These are phyloP conservation scores for Plasmodium vivax DNA, from an alignment of 169 alveolate genomes.

Conservation along the genomic window DNA sequence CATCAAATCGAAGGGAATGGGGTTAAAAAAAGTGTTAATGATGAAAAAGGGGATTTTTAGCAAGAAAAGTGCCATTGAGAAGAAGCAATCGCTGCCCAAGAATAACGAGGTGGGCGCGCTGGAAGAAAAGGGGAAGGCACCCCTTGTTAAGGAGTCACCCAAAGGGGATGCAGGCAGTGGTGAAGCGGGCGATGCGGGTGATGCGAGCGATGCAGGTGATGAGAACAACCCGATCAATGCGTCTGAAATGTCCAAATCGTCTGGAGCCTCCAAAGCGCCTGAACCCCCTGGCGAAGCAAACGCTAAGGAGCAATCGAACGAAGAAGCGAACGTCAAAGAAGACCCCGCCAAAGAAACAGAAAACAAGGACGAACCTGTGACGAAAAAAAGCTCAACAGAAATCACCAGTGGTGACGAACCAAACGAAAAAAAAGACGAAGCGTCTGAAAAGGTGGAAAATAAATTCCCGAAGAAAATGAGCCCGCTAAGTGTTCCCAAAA, in stretches of 20 bases:
- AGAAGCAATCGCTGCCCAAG: not conserved
- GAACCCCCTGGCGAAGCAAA: not conserved
- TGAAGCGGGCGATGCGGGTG: not conserved
- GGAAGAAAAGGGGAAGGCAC: not conserved
- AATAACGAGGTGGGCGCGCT: not conserved
- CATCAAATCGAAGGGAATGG: constrained; percentile 27
- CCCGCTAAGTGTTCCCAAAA: not conserved
- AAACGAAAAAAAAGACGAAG: not conserved
- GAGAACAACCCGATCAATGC: not conserved
- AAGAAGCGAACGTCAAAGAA: not conserved
- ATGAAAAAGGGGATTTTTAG: constrained; percentile 7
- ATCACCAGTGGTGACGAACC: not conserved
- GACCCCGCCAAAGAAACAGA: not conserved
- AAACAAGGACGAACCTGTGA: not conserved
- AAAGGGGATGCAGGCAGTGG: not conserved
- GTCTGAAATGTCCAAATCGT: not conserved
- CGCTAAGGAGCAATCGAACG: not conserved
- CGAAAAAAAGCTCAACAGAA: constrained; percentile 6
- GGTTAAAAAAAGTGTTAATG: constrained; percentile 18
- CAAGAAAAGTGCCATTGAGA: constrained; percentile 16
- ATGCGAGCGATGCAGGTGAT: not conserved
- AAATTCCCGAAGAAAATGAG: not conserved
- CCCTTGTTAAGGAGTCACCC: not conserved
- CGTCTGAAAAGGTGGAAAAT: not conserved
- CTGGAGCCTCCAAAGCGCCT: not conserved